phyloP scores from a whole-genome alignment of 192 early-diverging fungal species.

The Entophlyctis luteolus region DNA sequence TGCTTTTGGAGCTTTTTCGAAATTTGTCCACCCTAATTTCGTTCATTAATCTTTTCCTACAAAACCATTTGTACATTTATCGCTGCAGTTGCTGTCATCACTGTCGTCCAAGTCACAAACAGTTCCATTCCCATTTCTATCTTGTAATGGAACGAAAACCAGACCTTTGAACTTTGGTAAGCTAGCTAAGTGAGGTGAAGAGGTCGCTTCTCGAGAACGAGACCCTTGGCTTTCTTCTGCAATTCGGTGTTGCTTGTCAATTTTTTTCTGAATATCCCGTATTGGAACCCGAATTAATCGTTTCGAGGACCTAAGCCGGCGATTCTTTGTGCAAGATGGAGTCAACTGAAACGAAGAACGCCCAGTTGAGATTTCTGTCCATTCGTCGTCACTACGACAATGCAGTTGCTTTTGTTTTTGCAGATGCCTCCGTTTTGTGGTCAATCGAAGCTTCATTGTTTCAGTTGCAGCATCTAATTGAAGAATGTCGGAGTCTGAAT shows the following conservation, averaged over 20 bases:
- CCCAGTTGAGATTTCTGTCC: too few species aligned
- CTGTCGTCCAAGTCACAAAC: too few species aligned
- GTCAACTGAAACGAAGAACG: too few species aligned
- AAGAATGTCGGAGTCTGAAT: not conserved
- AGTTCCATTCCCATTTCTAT: not conserved
- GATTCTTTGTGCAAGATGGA: not conserved
- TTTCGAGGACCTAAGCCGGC: not conserved
- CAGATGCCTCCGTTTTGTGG: not conserved
- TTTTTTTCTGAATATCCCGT: not conserved
- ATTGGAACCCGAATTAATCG: not conserved
- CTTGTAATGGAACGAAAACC: slow-evolving; percentile 14
- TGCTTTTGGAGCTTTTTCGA: too few species aligned
- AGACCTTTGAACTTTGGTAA: slow-evolving; percentile 21
- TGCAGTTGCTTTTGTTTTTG: not conserved
- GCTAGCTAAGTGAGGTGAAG: not conserved
- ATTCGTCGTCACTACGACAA: too few species aligned
- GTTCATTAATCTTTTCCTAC: too few species aligned
- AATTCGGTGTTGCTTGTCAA: too few species aligned
- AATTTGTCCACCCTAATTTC: too few species aligned
- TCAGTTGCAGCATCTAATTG: not conserved
- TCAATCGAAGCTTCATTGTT: not conserved
- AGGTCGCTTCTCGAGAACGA: not conserved
- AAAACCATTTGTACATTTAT: too few species aligned
- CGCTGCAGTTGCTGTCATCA: too few species aligned
- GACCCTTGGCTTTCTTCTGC: not conserved